Conservation (phyloP, 345 rosid genomes). For the Pelargonium nanum region DNA sequence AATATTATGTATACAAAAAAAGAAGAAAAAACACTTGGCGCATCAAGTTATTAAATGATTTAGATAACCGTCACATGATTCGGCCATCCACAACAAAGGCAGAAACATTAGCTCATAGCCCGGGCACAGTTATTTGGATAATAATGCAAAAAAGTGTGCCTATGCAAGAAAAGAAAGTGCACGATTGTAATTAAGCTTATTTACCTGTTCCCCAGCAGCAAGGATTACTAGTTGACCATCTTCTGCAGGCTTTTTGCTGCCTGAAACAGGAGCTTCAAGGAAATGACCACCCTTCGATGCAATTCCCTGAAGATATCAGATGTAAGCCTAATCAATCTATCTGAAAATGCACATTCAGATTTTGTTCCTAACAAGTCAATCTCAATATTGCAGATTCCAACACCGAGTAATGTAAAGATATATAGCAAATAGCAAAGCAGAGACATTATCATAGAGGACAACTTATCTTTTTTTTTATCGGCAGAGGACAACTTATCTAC, state of each 20-base stretch:
- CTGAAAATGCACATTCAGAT: not conserved
- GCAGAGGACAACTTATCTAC: too few species aligned
- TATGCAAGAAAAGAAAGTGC: not conserved
- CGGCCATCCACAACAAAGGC: not conserved
- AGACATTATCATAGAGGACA: too few species aligned
- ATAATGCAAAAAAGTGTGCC: not conserved
- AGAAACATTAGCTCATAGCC: not conserved
- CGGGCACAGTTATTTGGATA: too few species aligned
- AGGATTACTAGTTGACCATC: slow-evolving; percentile 87
- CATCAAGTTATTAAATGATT: too few species aligned
- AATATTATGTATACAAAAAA: too few species aligned
- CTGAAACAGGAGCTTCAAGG: slow-evolving; percentile 94
- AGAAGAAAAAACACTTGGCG: not conserved
- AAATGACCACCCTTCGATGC: slow-evolving; percentile 66
- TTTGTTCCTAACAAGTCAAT: not conserved
- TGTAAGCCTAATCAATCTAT: not conserved
- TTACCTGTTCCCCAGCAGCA: slow-evolving; percentile 91
- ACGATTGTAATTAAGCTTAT: not conserved
- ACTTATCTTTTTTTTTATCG: too few species aligned
- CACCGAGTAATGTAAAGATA: too few species aligned
- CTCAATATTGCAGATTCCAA: not conserved
- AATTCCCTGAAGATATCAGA: slow-evolving; percentile 45
- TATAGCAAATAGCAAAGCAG: too few species aligned
- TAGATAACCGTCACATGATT: not conserved
- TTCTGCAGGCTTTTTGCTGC: slow-evolving; percentile 97